These are phyloP conservation scores for Fraxinus americana DNA, from an alignment of 257 asterid genomes.

Conservation along the genomic window DNA sequence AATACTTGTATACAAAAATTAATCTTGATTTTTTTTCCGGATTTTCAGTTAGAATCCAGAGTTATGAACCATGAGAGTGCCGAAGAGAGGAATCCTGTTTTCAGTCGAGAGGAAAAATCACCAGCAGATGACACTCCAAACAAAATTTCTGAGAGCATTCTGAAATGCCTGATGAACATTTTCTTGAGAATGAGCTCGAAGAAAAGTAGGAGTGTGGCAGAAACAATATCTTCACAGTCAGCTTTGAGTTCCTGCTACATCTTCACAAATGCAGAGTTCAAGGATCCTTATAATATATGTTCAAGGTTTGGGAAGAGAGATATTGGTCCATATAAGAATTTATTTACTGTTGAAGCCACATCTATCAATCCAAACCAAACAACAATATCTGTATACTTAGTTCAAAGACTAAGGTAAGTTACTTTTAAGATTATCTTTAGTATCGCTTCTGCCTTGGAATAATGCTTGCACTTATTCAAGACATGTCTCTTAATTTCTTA, in stretches of 20 bases:
- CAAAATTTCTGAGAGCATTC: constrained; percentile 67
- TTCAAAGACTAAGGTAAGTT: constrained; percentile 70
- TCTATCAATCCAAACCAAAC: constrained; percentile 65
- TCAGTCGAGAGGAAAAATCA: constrained; percentile 33
- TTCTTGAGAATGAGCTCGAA: constrained; percentile 69
- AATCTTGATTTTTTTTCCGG: background rate
- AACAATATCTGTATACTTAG: constrained; percentile 58
- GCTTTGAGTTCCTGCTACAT: constrained; percentile 34
- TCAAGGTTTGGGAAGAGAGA: constrained; percentile 64
- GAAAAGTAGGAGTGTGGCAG: constrained; percentile 44
- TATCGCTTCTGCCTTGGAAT: constrained; percentile 4
- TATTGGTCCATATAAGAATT: constrained; percentile 74
- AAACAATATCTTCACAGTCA: constrained; percentile 41
- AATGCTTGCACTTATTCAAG: constrained; percentile 11
- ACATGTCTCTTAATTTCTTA: constrained; percentile 30
- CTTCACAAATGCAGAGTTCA: constrained; percentile 28
- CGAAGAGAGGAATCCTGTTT: constrained; percentile 28
- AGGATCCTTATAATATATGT: constrained; percentile 64
- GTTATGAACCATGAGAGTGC: constrained; percentile 31
- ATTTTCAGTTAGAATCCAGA: constrained; percentile 49
- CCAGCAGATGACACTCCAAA: constrained; percentile 51
- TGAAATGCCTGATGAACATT: constrained; percentile 70
- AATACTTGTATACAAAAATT: background rate
- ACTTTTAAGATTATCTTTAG: background rate
- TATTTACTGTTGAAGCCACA: constrained; percentile 56